A percentile compares a stretch with the other conserved stretches of the same genome.
phyloP scores from a whole-genome alignment of 208 protist genomes.

The Zelonia costaricensis region DNA sequence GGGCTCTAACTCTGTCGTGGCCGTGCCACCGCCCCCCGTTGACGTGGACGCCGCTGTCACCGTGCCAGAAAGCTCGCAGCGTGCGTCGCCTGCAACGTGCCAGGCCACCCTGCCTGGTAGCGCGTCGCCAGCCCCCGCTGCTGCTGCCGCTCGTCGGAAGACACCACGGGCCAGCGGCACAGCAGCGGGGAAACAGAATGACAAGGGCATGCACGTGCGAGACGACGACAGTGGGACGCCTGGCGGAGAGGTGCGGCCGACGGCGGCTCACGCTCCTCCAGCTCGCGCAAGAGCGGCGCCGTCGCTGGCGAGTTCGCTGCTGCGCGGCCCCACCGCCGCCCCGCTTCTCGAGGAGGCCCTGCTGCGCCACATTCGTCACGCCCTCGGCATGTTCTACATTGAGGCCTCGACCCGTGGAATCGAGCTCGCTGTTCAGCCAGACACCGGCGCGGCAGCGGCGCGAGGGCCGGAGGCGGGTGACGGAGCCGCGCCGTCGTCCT shows the following conservation, averaged over 20 bases:
- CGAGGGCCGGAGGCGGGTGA: not conserved
- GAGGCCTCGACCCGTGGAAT: not conserved
- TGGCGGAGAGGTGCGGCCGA: not conserved
- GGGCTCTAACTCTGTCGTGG: not conserved
- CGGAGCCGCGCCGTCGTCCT: not conserved
- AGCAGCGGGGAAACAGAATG: too few relatives aligned
- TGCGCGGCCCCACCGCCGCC: not conserved
- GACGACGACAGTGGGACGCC: too few relatives aligned
- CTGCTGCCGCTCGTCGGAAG: too few relatives aligned
- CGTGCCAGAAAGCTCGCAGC: too few relatives aligned
- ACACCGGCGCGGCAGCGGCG: not conserved
- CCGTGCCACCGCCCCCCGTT: not conserved
- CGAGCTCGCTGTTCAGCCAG: not conserved
- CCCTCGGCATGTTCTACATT: not conserved
- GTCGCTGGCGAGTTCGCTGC: not conserved
- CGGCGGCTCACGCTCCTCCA: not conserved
- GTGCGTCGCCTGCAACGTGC: too few relatives aligned
- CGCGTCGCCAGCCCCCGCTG: too few relatives aligned
- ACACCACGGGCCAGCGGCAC: too few relatives aligned
- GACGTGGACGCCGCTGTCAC: not conserved
- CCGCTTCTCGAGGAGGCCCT: constrained; percentile 13
- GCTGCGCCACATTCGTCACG: constrained; percentile 10
- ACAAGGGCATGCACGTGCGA: too few relatives aligned
- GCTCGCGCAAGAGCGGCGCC: not conserved
- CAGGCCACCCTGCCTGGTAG: constrained; percentile 19